Percentiles rank a stretch among this genome's conserved stretches.
Conservation (phyloP, 1,139 yeast species). For the Lodderomyces elongisporus region DNA sequence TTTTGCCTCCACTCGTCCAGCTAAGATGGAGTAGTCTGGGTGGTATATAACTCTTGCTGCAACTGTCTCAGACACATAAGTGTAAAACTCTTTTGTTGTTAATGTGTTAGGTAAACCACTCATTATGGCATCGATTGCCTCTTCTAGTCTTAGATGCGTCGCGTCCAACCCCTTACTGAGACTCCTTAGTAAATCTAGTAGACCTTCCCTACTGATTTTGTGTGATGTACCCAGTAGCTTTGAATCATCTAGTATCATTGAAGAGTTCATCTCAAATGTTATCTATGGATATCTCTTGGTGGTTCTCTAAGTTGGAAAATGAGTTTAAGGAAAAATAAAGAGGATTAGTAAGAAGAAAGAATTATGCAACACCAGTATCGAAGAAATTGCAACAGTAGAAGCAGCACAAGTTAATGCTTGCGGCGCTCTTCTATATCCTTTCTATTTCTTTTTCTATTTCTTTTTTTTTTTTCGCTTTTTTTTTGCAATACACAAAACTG, state of each 20-base stretch:
- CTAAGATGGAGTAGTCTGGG: conserved; percentile 44
- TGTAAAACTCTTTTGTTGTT: conserved; percentile 28
- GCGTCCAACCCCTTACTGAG: conserved; percentile 19
- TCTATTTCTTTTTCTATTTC: background rate
- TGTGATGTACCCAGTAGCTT: background rate
- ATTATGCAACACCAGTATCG: too few relatives aligned
- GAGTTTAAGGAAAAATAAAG: too few relatives aligned
- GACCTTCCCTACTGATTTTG: background rate
- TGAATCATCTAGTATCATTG: too few relatives aligned
- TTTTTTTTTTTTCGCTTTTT: background rate
- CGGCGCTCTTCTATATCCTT: too few relatives aligned
- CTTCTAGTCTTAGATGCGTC: conserved; percentile 18
- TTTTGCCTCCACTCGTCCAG: conserved; percentile 40
- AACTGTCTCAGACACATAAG: conserved; percentile 37
- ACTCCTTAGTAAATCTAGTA: conserved; percentile 11
- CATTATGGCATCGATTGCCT: conserved; percentile 19
- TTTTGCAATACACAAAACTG: background rate
- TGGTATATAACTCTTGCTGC: conserved; percentile 44
- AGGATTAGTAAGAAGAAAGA: too few relatives aligned
- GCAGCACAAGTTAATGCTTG: too few relatives aligned
- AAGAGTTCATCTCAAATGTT: too few relatives aligned
- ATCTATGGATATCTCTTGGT: too few relatives aligned
- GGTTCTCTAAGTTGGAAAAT: too few relatives aligned
- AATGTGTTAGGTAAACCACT: conserved; percentile 32
- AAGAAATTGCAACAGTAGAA: too few relatives aligned